These are phyloP conservation scores for Penicillium psychrofluorescens DNA, from an alignment of 495 filamentous ascomycete species.

Conservation along the genomic window DNA sequence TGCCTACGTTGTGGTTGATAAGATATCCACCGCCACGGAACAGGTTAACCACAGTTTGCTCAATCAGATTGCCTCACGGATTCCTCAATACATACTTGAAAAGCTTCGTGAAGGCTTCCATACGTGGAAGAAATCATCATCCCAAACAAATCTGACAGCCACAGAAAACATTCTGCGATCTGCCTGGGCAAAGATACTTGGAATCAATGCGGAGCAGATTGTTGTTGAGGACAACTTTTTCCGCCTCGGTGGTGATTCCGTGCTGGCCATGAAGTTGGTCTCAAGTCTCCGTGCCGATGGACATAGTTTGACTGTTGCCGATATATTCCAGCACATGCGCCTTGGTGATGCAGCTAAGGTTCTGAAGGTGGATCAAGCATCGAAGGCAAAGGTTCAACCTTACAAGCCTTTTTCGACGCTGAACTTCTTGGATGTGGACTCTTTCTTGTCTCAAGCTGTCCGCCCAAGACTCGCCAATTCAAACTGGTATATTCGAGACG, in stretches of 20 bases:
- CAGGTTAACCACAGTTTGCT: slow-evolving; percentile 18
- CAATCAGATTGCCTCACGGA: slow-evolving; percentile 16
- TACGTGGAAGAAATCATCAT: slow-evolving; percentile 13
- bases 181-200: slow-evolving; percentile 40
- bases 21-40: slow-evolving; percentile 14
- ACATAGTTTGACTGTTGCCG: slow-evolving; percentile 28
- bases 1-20: slow-evolving; percentile 25
- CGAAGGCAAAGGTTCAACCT: slow-evolving; percentile 4
- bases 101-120: slow-evolving; percentile 16
- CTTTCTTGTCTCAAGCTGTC: slow-evolving; percentile 17
- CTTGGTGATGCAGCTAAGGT: slow-evolving; percentile 28
- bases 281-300: slow-evolving; percentile 26
- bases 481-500: slow-evolving; percentile 26
- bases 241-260: slow-evolving; percentile 39
- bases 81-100: slow-evolving; percentile 11
- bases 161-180: slow-evolving; percentile 32
- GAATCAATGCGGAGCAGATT: slow-evolving; percentile 25
- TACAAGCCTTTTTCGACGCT: slow-evolving; percentile 34
- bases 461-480: slow-evolving; percentile 22
- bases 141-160: slow-evolving; percentile 17
- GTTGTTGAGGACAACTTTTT: slow-evolving; percentile 41
- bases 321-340: slow-evolving; percentile 43
- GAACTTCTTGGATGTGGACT: slow-evolving; percentile 18
- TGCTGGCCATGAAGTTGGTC: slow-evolving; percentile 39
- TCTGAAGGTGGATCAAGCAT: slow-evolving; percentile 18